Percentiles rank a stretch among this genome's conserved stretches.
Evolutionary conservation across 352 stramenopile genomes (phyloP).

Genomic region (Saprolegnia diclina): DNA sequence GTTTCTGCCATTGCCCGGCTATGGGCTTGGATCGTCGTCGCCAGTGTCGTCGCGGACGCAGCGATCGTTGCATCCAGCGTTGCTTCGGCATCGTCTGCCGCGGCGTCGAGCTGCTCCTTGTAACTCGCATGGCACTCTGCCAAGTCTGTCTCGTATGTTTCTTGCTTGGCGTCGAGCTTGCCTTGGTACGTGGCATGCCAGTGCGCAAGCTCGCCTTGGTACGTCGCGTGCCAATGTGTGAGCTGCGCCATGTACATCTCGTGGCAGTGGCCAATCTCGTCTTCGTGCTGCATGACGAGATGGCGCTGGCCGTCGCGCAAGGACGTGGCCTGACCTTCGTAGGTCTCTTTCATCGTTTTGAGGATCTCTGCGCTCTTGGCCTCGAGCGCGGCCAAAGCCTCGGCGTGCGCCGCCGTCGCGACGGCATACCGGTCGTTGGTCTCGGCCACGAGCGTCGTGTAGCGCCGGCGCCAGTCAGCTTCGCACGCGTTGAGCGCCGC

Average conservation of each 20-base stretch:
- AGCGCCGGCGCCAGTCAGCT: neutral
- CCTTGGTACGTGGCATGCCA: slow-evolving; percentile 3
- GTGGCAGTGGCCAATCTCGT: neutral
- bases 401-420: neutral
- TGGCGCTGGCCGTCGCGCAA: neutral
- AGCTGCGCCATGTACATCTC: neutral
- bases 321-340: neutral
- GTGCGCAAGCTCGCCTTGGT: slow-evolving; percentile 5
- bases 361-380: neutral
- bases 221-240: slow-evolving; percentile 5
- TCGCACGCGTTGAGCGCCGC: neutral
- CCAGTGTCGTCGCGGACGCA: neutral
- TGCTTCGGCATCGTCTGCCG: neutral
- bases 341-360: neutral
- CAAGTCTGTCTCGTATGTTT: neutral
- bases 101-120: neutral
- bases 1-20: no score
- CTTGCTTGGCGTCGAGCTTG: neutral
- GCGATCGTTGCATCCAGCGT: neutral
- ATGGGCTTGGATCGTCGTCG: neutral
- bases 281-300: slow-evolving; percentile 5
- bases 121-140: neutral
- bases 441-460: neutral
- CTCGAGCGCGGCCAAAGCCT: neutral
- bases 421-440: neutral